Percentiles rank a stretch among this genome's conserved stretches.
phyloP scores from a whole-genome alignment of 768 basidiomycete species.

The Termitomyces sp. region DNA sequence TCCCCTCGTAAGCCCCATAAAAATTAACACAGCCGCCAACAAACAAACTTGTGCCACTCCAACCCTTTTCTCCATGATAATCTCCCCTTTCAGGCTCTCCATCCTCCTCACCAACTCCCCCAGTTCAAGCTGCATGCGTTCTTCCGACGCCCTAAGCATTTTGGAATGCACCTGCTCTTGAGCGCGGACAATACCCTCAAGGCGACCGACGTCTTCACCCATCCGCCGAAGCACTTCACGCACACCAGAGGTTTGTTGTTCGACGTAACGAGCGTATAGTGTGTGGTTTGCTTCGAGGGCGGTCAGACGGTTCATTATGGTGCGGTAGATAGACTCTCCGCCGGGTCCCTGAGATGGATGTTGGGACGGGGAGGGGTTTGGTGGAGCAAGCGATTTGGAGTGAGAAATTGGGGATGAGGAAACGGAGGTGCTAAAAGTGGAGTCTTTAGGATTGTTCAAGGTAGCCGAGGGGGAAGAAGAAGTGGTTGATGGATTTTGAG shows the following conservation, averaged over 20 bases:
- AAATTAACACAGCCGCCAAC: slow-evolving; percentile 75
- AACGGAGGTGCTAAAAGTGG: not conserved
- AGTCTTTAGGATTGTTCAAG: not conserved
- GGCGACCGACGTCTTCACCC: slow-evolving; percentile 70
- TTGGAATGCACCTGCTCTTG: slow-evolving; percentile 54
- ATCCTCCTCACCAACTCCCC: slow-evolving; percentile 63
- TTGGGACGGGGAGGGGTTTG: slow-evolving; percentile 5
- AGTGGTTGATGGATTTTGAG: not conserved
- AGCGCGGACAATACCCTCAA: slow-evolving; percentile 71
- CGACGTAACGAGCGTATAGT: slow-evolving; percentile 78
- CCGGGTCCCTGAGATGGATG: slow-evolving; percentile 23
- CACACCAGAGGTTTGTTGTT: slow-evolving; percentile 78
- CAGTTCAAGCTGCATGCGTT: slow-evolving; percentile 66
- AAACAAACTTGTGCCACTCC: slow-evolving; percentile 85
- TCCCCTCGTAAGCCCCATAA: slow-evolving; percentile 83
- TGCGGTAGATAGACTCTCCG: slow-evolving; percentile 93
- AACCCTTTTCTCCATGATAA: slow-evolving; percentile 83
- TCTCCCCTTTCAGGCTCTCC: slow-evolving; percentile 77
- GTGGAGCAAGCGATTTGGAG: not conserved
- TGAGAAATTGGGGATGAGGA: not conserved
- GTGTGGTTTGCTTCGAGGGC: slow-evolving; percentile 86
- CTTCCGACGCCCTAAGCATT: slow-evolving; percentile 37
- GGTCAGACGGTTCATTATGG: slow-evolving; percentile 89
- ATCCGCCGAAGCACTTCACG: slow-evolving; percentile 69
- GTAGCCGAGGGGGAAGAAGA: not conserved